A percentile compares a stretch with the other conserved stretches of the same genome.
These are phyloP conservation scores for Sordaria brevicollis DNA, from an alignment of 495 filamentous ascomycete species.

Conservation along the genomic window DNA sequence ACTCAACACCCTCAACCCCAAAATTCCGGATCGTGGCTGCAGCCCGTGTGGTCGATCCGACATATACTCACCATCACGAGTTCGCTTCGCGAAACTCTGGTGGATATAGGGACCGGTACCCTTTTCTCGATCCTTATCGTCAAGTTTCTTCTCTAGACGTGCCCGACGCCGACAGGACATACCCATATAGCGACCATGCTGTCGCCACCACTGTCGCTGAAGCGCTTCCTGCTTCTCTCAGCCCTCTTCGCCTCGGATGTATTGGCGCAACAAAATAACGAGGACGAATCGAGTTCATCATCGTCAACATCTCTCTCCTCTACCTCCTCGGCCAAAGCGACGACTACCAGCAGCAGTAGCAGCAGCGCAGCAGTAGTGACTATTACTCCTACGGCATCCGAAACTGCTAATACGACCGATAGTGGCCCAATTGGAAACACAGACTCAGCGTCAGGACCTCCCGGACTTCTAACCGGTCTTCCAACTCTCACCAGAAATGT, in stretches of 20 bases:
- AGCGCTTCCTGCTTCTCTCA: conserved; percentile 25
- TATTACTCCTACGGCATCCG: not conserved
- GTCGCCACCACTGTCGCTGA: conserved; percentile 20
- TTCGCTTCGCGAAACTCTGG: not conserved
- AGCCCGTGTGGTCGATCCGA: conserved; percentile 9
- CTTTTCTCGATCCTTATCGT: not conserved
- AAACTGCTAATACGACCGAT: not conserved
- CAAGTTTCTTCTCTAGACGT: not conserved
- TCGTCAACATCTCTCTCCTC: conserved; percentile 2
- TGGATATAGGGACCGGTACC: not conserved
- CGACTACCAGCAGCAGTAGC: not conserved
- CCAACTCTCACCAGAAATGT: conserved; percentile 38
- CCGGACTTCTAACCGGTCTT: conserved; percentile 21
- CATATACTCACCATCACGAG: not conserved
- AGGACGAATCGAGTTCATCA: not conserved
- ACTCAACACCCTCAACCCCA: not conserved
- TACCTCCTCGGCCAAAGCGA: not conserved
- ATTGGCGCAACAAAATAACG: conserved; percentile 22
- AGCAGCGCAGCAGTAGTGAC: not conserved
- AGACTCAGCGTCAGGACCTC: conserved; percentile 5
- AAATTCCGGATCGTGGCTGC: conserved; percentile 8
- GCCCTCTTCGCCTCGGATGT: conserved; percentile 20
- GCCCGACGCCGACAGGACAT: not conserved
- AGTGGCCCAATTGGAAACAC: not conserved
- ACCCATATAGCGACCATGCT: conserved; percentile 11